Percentiles rank a stretch among this genome's conserved stretches.
Conservation (phyloP, 306 rosid species). For the Cicer bijugum region DNA sequence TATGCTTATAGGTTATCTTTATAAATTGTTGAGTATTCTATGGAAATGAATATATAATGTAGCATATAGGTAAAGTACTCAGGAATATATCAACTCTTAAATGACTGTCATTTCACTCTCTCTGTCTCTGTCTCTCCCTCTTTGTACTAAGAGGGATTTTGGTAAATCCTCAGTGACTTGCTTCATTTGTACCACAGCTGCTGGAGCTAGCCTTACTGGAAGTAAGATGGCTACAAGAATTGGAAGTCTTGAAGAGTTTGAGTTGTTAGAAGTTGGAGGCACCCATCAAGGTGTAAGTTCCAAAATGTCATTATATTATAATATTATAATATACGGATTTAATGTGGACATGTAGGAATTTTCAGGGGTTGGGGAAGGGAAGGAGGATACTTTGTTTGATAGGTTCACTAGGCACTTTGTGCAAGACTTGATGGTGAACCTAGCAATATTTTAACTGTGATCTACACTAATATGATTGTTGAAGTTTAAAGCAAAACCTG, state of each 20-base stretch:
- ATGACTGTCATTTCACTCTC: background rate
- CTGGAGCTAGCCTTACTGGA: slow-evolving; percentile 68
- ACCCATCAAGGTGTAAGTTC: slow-evolving; percentile 62
- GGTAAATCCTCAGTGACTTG: slow-evolving; percentile 34
- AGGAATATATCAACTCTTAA: background rate
- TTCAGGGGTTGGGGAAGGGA: slow-evolving; percentile 35
- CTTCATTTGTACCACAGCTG: slow-evolving; percentile 51
- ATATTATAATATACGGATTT: background rate
- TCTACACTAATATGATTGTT: slow-evolving; percentile 22
- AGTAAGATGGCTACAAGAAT: slow-evolving; percentile 68
- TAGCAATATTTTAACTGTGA: slow-evolving; percentile 20
- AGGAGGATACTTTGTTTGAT: slow-evolving; percentile 13
- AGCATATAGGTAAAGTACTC: background rate
- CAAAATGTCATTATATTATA: slow-evolving; percentile 18
- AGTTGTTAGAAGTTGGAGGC: slow-evolving; percentile 55
- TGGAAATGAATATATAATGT: slow-evolving; percentile 1
- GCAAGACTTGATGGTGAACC: slow-evolving; percentile 39
- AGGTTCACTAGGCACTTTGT: slow-evolving; percentile 19
- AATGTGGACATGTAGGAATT: slow-evolving; percentile 5
- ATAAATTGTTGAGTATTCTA: slow-evolving; percentile 12
- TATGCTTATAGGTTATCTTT: background rate
- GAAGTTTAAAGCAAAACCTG: slow-evolving; percentile 40
- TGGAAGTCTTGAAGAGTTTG: slow-evolving; percentile 69
- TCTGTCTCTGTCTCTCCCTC: background rate
- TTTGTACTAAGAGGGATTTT: slow-evolving; percentile 8